Evolutionary conservation across 1,284 basidiomycete genomes (phyloP).

Genomic region (Rhodotorula sp.): DNA sequence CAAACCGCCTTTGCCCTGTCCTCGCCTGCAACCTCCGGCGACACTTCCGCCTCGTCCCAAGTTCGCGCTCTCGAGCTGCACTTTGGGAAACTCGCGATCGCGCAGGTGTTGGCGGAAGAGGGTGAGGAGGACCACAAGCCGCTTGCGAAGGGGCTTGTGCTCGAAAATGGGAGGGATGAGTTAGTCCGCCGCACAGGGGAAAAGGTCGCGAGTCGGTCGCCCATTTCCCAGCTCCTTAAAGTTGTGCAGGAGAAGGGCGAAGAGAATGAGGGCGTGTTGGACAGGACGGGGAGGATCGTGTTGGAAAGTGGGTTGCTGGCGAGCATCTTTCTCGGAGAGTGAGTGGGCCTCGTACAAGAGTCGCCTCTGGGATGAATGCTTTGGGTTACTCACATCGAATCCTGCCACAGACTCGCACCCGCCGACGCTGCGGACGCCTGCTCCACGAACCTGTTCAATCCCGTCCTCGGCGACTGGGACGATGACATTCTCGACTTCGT

Average conservation of each 20-base stretch:
- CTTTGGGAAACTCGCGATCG: slow-evolving; percentile 4
- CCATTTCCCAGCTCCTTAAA: neutral
- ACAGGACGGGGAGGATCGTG: slow-evolving; percentile 64
- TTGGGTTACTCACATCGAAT: neutral
- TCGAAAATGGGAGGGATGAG: neutral
- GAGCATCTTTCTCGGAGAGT: slow-evolving; percentile 67
- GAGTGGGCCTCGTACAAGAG: slow-evolving; percentile 37
- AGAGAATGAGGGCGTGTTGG: slow-evolving; percentile 57
- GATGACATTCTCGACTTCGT: slow-evolving; percentile 59
- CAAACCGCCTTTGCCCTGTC: neutral
- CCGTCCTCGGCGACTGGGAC: slow-evolving; percentile 61
- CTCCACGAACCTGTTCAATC: slow-evolving; percentile 70
- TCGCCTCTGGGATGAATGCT: no score
- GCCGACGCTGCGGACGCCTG: slow-evolving; percentile 73
- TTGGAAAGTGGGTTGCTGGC: slow-evolving; percentile 69
- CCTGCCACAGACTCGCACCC: slow-evolving; percentile 54
- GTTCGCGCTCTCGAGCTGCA: slow-evolving; percentile 6
- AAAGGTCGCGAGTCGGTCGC: neutral
- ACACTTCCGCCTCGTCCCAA: slow-evolving; percentile 1
- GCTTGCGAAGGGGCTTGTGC: neutral
- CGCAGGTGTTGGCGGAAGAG: no score
- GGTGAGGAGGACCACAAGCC: no score
- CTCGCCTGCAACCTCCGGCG: neutral
- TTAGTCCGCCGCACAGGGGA: neutral
- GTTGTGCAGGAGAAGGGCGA: neutral